phyloP scores from a whole-genome alignment of 1,284 basidiomycete species.

The Apiotrichum laibachii region DNA sequence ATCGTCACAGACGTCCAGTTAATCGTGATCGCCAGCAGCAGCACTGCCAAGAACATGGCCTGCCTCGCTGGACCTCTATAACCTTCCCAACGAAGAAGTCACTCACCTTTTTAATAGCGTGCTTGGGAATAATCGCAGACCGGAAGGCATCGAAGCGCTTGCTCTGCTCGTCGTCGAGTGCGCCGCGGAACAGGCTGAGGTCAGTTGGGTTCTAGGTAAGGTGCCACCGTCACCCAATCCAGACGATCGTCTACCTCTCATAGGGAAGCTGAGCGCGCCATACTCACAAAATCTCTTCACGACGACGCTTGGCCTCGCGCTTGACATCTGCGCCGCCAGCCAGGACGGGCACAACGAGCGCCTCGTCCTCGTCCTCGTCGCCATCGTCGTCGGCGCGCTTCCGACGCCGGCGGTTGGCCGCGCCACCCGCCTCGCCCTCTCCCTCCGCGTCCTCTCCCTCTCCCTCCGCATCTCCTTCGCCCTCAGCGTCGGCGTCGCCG shows the following conservation, averaged over 20 bases:
- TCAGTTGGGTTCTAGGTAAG: conserved; percentile 1
- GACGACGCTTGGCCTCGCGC: conserved; percentile 17
- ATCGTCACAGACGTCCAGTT: too few relatives aligned
- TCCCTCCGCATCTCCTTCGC: not conserved
- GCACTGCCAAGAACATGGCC: too few relatives aligned
- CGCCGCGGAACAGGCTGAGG: conserved; percentile 33
- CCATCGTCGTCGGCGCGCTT: conserved; percentile 17
- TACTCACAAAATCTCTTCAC: conserved; percentile 18
- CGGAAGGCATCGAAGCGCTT: conserved; percentile 45
- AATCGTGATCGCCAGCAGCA: too few relatives aligned
- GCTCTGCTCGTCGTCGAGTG: conserved; percentile 41
- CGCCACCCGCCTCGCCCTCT: conserved; percentile 22
- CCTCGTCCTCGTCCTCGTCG: conserved; percentile 24
- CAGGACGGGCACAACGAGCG: conserved; percentile 1
- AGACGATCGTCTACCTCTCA: not conserved
- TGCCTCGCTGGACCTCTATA: too few relatives aligned
- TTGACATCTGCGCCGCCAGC: conserved; percentile 12
- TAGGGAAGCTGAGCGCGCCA: not conserved
- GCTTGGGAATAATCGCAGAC: conserved; percentile 32
- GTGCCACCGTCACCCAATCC: not conserved
- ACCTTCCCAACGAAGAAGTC: too few relatives aligned
- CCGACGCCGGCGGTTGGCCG: conserved; percentile 5
- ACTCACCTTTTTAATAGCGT: conserved; percentile 40
- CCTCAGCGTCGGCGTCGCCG: conserved; percentile 5
- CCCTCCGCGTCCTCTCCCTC: conserved; percentile 19